A percentile compares a stretch with the other conserved stretches of the same genome.
Evolutionary conservation across 164 flowering plant genomes (phyloP).

Genomic region (Magnolia officinalis): DNA sequence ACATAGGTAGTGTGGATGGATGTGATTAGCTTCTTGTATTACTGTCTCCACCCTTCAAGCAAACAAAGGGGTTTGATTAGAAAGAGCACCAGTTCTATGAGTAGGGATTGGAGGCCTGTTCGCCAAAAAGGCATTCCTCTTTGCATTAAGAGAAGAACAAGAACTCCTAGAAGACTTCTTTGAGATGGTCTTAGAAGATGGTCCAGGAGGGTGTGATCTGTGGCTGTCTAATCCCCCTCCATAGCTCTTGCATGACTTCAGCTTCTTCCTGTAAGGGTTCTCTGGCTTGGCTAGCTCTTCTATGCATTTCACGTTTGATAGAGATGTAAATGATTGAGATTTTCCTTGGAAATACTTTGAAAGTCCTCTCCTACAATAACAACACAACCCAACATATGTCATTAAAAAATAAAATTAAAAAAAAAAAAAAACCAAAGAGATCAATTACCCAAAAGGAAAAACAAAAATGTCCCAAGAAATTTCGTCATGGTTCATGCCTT

Average conservation of each 20-base stretch:
- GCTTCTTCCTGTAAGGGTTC: conserved; percentile 40
- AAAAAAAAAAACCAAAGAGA: neutral
- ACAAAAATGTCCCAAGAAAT: neutral
- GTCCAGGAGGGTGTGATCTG: conserved; percentile 40
- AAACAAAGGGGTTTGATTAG: conserved; percentile 9
- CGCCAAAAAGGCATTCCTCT: conserved; percentile 20
- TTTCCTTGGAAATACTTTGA: conserved; percentile 71
- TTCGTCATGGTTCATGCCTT: neutral
- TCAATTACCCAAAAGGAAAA: neutral
- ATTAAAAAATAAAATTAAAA: neutral
- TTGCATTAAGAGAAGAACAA: conserved; percentile 32
- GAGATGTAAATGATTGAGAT: conserved; percentile 68
- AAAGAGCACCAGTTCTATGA: conserved; percentile 11
- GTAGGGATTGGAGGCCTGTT: conserved; percentile 41
- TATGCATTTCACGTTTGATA: conserved; percentile 53
- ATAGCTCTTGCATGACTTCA: conserved; percentile 62
- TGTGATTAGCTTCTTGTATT: neutral
- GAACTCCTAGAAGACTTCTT: conserved; percentile 48
- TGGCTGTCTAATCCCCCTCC: conserved; percentile 43
- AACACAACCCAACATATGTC: neutral
- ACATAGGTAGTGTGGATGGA: neutral
- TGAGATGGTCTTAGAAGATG: conserved; percentile 32
- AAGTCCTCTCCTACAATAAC: conserved; percentile 64
- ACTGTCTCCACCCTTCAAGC: conserved; percentile 1
- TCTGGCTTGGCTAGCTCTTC: conserved; percentile 72